Evolutionary conservation across 2,329 filamentous ascomycete genomes (phyloP).

Genomic region (Ascosphaera apis): DNA sequence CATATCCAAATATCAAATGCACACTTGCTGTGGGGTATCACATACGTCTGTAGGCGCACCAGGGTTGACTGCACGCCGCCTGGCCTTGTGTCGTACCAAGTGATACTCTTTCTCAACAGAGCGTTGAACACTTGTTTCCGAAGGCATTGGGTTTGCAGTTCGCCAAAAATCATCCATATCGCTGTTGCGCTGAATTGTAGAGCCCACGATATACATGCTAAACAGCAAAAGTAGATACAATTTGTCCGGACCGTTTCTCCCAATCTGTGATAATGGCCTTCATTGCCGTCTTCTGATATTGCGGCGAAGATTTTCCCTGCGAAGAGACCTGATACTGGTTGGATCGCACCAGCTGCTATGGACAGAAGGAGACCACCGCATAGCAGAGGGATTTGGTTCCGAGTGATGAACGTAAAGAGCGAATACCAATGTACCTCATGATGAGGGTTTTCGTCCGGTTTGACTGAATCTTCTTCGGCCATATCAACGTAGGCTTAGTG

Average conservation of each 20-base stretch:
- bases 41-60: constrained; percentile 50
- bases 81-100: constrained; percentile 57
- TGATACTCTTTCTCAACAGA: constrained; percentile 48
- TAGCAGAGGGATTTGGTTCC: constrained; percentile 33
- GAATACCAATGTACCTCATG: constrained; percentile 21
- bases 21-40: no score
- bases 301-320: constrained; percentile 53
- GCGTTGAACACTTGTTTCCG: constrained; percentile 42
- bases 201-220: constrained; percentile 45
- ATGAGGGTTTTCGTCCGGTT: background rate
- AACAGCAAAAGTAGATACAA: constrained; percentile 36
- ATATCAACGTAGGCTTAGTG: no score
- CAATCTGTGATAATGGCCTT: constrained; percentile 22
- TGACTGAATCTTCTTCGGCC: no score
- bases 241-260: constrained; percentile 33
- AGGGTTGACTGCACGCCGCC: constrained; percentile 53
- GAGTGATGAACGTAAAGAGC: constrained; percentile 53
- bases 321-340: constrained; percentile 43
- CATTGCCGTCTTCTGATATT: constrained; percentile 42
- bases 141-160: constrained; percentile 48
- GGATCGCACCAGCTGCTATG: constrained; percentile 35
- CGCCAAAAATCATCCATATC: constrained; percentile 56
- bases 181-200: constrained; percentile 43
- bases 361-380: constrained; percentile 32
- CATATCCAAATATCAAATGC: no score